These are phyloP conservation scores for Euphorbia schlechtendalii DNA, from an alignment of 441 rosid genomes.

Conservation along the genomic window DNA sequence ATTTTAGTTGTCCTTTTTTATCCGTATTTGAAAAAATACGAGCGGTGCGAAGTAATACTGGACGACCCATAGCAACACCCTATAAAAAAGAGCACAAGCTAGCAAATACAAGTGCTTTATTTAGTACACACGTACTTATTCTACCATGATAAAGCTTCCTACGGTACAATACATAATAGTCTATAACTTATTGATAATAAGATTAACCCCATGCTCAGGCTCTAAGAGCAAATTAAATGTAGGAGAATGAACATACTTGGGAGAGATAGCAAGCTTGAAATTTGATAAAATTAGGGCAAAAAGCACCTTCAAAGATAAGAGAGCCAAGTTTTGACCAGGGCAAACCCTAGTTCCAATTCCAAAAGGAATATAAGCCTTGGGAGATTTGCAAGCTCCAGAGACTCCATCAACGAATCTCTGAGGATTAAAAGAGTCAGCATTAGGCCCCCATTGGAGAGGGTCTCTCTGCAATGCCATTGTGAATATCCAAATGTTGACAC, in stretches of 20 bases:
- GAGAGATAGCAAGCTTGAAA: constrained; percentile 15
- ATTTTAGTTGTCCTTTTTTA: no score
- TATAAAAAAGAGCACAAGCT: no score
- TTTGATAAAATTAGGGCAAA: constrained; percentile 8
- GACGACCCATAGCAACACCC: no score
- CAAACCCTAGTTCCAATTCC: constrained; percentile 20
- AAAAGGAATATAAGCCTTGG: constrained; percentile 16
- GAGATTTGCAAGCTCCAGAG: constrained; percentile 14
- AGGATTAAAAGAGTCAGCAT: constrained; percentile 22
- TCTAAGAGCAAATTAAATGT: constrained; percentile 5
- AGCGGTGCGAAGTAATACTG: no score
- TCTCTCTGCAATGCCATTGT: constrained; percentile 13
- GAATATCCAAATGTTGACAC: constrained; percentile 16
- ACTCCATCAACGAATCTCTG: constrained; percentile 18
- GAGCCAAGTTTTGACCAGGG: constrained; percentile 19
- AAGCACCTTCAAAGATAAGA: constrained; percentile 10
- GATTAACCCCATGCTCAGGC: constrained; percentile 17
- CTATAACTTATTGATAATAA: constrained; percentile 8
- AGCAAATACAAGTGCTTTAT: no score
- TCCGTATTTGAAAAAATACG: no score
- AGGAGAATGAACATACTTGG: constrained; percentile 16
- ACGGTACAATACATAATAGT: no score
- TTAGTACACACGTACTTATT: no score
- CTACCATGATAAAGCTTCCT: neutral
- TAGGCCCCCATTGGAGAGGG: constrained; percentile 19